Conservation (phyloP, 2,329 filamentous ascomycete species). For the Fusarium hostae region DNA sequence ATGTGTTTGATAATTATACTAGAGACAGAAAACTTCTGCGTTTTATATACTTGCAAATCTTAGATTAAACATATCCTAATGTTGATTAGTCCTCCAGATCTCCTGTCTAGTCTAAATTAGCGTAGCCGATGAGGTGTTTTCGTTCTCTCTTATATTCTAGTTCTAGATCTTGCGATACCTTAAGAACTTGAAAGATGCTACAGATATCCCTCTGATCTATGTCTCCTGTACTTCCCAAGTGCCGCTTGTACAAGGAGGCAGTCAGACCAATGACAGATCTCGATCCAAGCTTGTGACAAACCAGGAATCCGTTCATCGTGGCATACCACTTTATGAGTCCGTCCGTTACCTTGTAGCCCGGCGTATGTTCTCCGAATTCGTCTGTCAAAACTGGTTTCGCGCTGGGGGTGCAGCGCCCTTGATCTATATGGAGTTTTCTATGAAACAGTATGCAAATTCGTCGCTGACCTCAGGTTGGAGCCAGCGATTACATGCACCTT, state of each 20-base stretch:
- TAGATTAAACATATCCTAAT: no score
- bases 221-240: background rate
- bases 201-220: background rate
- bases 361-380: background rate
- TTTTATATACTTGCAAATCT: no score
- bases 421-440: background rate
- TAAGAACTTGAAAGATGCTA: background rate
- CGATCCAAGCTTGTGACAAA: background rate
- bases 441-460: background rate
- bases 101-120: background rate
- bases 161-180: background rate
- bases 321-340: background rate
- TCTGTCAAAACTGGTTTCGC: background rate
- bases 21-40: no score
- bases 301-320: background rate
- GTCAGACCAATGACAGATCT: background rate
- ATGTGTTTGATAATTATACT: no score
- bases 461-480: background rate
- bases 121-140: background rate
- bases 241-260: background rate
- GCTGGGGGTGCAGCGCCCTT: background rate
- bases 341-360: background rate
- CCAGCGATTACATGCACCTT: background rate
- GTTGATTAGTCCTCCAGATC: no score
- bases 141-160: background rate